phyloP scores from a whole-genome alignment of 2,329 filamentous ascomycete genomes.

The Epicoccum sorghinum region DNA sequence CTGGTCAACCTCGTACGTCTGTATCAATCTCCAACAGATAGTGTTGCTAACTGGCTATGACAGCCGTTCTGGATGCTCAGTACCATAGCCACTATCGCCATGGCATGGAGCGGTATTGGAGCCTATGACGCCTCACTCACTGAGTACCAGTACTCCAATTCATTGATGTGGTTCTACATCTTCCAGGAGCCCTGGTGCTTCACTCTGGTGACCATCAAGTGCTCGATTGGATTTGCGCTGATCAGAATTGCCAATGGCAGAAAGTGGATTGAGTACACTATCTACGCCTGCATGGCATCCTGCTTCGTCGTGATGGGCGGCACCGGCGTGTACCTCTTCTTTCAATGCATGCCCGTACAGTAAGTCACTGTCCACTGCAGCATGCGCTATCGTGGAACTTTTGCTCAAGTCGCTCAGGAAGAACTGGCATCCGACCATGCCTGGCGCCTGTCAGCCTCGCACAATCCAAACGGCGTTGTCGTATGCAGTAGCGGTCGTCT shows the following conservation, averaged over 20 bases:
- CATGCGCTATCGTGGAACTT: neutral
- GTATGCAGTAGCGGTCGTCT: slow-evolving; percentile 16
- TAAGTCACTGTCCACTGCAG: neutral
- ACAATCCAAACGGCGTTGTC: slow-evolving; percentile 15
- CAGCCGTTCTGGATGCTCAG: slow-evolving; percentile 17
- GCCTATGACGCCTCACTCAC: slow-evolving; percentile 13
- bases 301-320: slow-evolving; percentile 17
- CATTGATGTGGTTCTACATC: slow-evolving; percentile 20
- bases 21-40: neutral
- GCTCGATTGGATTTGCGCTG: slow-evolving; percentile 19
- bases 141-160: slow-evolving; percentile 12
- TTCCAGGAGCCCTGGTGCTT: slow-evolving; percentile 22
- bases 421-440: slow-evolving; percentile 17
- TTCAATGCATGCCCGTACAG: slow-evolving; percentile 19
- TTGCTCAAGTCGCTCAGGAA: slow-evolving; percentile 7
- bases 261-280: slow-evolving; percentile 19
- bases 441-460: slow-evolving; percentile 9
- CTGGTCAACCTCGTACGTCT: slow-evolving; percentile 16
- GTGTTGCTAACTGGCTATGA: neutral
- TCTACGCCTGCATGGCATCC: slow-evolving; percentile 16
- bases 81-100: slow-evolving; percentile 14
- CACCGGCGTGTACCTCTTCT: slow-evolving; percentile 20
- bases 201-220: slow-evolving; percentile 20
- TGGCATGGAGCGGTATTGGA: slow-evolving; percentile 20
- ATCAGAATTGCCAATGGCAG: slow-evolving; percentile 19